Base-by-base conservation (phyloP, 352 stramenopile species). In the Pythium folliculosum region DNA sequence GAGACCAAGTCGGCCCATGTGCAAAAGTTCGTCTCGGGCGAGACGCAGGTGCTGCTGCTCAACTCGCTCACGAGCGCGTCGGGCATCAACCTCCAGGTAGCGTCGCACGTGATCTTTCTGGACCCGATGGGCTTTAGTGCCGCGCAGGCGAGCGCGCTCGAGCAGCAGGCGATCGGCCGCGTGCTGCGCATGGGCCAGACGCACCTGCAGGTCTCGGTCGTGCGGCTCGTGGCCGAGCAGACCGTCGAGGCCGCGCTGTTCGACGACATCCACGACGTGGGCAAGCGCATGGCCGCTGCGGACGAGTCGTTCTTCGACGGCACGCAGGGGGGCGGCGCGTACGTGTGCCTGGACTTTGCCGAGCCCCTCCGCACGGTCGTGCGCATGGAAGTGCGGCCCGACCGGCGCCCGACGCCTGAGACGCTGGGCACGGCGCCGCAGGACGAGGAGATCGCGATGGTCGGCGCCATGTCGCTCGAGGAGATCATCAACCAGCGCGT, bases 181-280 rank as follows among this genome's bases (percentile, higher is more conserved):
- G 88, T 94, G 54, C 69, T 96, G 23, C 81, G 88, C 12, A 96
- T 96, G 86, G 88, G 88, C 9, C 88, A 96, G 69, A 80, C 75
- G n/a, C 87, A 94, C 54, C 59, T 63, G 3, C 45, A 82, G 49
- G 86, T 95, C 45, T 78, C 76, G 44, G 84, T 96, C 30, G 76
- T 90, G 51, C 82, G 86, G 27, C 83, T 95, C 59, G 78, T 93
- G 70, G 82, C 84, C 12, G 78, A 91, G 63, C 73, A 84, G 60
- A 91, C 86, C 9, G 75, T 96, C 37, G 88, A 96, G 61, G 79
- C 80, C 7, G 54, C 73, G 37, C 73, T 96, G 0, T 95, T 88
- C 68, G 78, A 90, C 57, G 78, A 90, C 38, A 93, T 95, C 60
- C 83, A 94, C 72, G 65, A 71, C 38, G 76, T 75, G 22, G 80